Conservation (phyloP, 176 grass and related monocot genomes). For the Areca catechu region DNA sequence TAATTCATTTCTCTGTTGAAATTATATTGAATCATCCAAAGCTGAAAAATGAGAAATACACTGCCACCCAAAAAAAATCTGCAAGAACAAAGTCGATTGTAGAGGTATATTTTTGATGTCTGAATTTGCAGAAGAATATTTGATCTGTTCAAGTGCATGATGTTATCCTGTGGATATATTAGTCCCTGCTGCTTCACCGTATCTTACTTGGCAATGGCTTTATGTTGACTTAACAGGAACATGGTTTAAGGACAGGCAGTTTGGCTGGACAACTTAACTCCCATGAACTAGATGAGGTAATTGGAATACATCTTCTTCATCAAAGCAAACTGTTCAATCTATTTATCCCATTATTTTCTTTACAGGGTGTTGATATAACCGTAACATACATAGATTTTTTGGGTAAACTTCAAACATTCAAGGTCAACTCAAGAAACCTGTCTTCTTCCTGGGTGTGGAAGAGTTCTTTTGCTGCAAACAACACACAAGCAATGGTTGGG, state of each 20-base stretch:
- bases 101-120: neutral
- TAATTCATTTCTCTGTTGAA: no score
- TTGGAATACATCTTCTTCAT: no score
- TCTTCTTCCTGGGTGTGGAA: conserved; percentile 9
- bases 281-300: no score
- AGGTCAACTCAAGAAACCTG: conserved; percentile 46
- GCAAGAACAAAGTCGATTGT: neutral
- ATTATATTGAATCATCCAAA: neutral
- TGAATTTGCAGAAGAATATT: no score
- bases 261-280: no score
- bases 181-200: no score
- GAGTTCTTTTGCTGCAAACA: neutral
- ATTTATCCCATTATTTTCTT: neutral
- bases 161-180: no score
- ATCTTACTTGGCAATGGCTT: no score
- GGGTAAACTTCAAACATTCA: conserved; percentile 51
- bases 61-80: neutral
- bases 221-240: no score
- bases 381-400: conserved; percentile 42
- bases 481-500: conserved; percentile 13
- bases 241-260: no score
- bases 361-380: conserved; percentile 21
- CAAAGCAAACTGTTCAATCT: no score
- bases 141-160: no score
- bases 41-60: neutral